Evolutionary conservation across 805 yeast genomes (phyloP).

Genomic region (Candida adriatica): DNA sequence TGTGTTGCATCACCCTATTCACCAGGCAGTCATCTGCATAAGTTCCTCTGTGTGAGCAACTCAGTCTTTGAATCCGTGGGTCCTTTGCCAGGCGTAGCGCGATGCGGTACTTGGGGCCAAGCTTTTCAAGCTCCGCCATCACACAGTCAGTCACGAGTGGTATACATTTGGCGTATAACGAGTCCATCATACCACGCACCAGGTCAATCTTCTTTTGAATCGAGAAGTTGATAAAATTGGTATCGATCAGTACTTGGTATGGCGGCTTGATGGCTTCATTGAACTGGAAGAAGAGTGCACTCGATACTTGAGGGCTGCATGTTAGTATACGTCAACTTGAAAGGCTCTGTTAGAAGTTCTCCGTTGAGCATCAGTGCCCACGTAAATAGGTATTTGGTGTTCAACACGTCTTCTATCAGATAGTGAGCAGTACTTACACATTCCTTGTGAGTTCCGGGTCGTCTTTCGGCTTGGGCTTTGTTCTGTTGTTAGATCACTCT

Average conservation of each 20-base stretch:
- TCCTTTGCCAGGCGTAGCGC: slow-evolving; percentile 91
- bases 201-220: slow-evolving; percentile 93
- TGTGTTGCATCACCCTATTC: slow-evolving; percentile 88
- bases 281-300: slow-evolving; percentile 90
- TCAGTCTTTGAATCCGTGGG: slow-evolving; percentile 81
- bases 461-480: slow-evolving; percentile 34
- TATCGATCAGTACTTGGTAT: slow-evolving; percentile 91
- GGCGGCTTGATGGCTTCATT: slow-evolving; percentile 97
- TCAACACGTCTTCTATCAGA: neutral
- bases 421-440: slow-evolving; percentile 26
- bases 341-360: neutral
- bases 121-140: slow-evolving; percentile 93
- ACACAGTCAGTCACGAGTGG: slow-evolving; percentile 97
- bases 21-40: slow-evolving; percentile 98
- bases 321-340: slow-evolving; percentile 1
- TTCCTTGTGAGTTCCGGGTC: slow-evolving; percentile 74
- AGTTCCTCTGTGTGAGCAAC: slow-evolving; percentile 90
- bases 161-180: slow-evolving; percentile 88
- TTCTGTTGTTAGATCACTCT: slow-evolving; percentile 37
- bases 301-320: slow-evolving; percentile 77
- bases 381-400: neutral
- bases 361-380: neutral
- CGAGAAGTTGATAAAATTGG: slow-evolving; percentile 93
- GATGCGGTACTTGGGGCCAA: slow-evolving; percentile 91
- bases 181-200: slow-evolving; percentile 96